Evolutionary conservation across 306 rosid genomes (phyloP), one percentile per base, ranked within the genome.

Genomic region (Cicer pinnatifidum): DNA sequence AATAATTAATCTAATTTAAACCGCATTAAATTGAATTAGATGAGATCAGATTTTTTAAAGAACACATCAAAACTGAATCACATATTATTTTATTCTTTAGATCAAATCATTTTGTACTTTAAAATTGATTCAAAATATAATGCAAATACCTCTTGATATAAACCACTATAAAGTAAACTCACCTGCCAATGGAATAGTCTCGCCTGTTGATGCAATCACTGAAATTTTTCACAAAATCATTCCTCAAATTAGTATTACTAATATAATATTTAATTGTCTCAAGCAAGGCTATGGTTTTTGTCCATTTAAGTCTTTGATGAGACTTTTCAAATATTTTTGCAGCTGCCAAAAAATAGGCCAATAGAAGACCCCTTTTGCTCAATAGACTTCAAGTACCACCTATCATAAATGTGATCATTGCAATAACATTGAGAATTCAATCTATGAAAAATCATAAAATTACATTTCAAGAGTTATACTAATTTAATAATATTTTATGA

Each of bases 381-480:
- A 86, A 63, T 85, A 35, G 84, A 85, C 44, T 91, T 88, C 41
- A 84, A 69, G 80, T 88, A 88, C 99, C 99, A 95, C 75, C 97
- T 57, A 40, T 9, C 8, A 40, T 50, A 45, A 9, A 20, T 43
- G 54, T 40, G 41, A 28, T 11, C 23, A 48, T 50, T 43, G 11
- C 10, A 71, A 47, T 44, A 16, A 4, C 5, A 28, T 28, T 70
- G 0, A 6, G 6, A 75, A 6, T 64, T 67, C 16, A 11, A 8
- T 68, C 9, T 9, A 15, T 39, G 3, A 7, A 51, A 0, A 12
- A 28, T 3, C 0, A 2, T 28, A 0, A 28, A 28, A 28, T 28
- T 28, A 28, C 0, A 28, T 23, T 19, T 19, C 1, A 1, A 1
- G 1, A 19, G 20, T 1, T 19, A 19, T 19, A 19, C 1, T 19